phyloP scores from a whole-genome alignment of 83 land plant species.

The Picea abies region DNA sequence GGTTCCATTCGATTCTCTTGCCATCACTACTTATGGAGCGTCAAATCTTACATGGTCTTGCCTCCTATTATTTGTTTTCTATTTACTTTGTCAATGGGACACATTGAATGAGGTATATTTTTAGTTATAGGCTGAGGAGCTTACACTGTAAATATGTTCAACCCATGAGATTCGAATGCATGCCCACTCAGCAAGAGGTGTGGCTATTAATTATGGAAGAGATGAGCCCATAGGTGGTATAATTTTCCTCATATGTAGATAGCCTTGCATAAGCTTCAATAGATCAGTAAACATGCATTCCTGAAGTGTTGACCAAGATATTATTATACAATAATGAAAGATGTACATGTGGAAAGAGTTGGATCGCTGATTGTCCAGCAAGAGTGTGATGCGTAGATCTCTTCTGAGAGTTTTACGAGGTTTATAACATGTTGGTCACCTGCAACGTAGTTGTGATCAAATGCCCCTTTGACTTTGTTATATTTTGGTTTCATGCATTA shows the following conservation, averaged over 20 bases:
- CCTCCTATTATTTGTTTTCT: not conserved
- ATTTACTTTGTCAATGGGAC: not conserved
- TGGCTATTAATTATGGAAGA: no score
- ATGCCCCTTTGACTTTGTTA: not conserved
- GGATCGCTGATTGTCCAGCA: not conserved
- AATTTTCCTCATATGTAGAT: not conserved
- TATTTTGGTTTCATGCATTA: not conserved
- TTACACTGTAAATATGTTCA: not conserved
- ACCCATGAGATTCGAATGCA: not conserved
- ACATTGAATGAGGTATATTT: not conserved
- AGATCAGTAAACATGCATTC: not conserved
- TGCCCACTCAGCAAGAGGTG: not conserved
- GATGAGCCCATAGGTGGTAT: not conserved
- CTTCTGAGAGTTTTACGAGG: not conserved
- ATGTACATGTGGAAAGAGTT: not conserved
- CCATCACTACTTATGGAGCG: not conserved
- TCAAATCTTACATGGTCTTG: not conserved
- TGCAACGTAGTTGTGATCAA: not conserved
- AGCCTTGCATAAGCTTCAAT: not conserved
- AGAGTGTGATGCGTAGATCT: not conserved
- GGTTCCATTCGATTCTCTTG: no score
- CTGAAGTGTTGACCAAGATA: not conserved
- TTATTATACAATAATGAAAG: not conserved
- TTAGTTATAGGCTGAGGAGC: not conserved
- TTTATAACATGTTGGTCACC: not conserved